Evolutionary conservation across 2,329 filamentous ascomycete genomes (phyloP).

Genomic region (Fusarium proliferatum): DNA sequence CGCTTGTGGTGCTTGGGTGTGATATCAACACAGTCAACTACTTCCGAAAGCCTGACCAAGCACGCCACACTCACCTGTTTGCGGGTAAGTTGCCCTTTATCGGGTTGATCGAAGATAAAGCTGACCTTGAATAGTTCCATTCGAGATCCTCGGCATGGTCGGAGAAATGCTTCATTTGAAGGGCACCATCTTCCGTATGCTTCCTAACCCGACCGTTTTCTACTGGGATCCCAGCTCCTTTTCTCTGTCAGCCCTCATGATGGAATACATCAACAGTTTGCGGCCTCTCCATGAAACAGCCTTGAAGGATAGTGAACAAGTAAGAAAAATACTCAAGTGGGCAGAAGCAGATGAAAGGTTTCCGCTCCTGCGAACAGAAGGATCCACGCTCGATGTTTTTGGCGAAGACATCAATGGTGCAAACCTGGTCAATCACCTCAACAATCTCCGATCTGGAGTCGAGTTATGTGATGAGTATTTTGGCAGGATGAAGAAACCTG

Average conservation of each 20-base stretch:
- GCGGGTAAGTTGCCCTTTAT: conserved; percentile 13
- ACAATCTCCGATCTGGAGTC: conserved; percentile 17
- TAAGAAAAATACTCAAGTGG: conserved; percentile 20
- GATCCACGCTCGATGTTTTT: conserved; percentile 21
- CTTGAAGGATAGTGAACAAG: conserved; percentile 2
- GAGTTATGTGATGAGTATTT: conserved; percentile 29
- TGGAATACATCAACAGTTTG: conserved; percentile 15
- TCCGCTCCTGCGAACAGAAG: conserved; percentile 11
- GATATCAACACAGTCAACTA: conserved; percentile 49
- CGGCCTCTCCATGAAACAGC: neutral
- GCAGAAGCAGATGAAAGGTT: conserved; percentile 23
- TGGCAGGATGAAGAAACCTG: conserved; percentile 7
- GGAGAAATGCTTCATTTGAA: conserved; percentile 50
- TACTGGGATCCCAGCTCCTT: conserved; percentile 37
- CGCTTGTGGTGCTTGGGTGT: conserved; percentile 54
- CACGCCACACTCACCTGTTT: conserved; percentile 33
- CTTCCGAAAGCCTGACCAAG: conserved; percentile 40
- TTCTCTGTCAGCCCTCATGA: conserved; percentile 19
- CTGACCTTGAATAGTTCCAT: conserved; percentile 12
- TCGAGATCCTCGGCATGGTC: conserved; percentile 54
- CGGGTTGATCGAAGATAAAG: rapidly evolving
- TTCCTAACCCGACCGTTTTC: conserved; percentile 53
- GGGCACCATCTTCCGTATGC: conserved; percentile 53
- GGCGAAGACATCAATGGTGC: conserved; percentile 23
- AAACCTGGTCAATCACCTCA: conserved; percentile 26